A percentile compares a stretch with the other conserved stretches of the same genome.
Conservation (phyloP, 768 basidiomycete species). For the Asterophora parasitica region DNA sequence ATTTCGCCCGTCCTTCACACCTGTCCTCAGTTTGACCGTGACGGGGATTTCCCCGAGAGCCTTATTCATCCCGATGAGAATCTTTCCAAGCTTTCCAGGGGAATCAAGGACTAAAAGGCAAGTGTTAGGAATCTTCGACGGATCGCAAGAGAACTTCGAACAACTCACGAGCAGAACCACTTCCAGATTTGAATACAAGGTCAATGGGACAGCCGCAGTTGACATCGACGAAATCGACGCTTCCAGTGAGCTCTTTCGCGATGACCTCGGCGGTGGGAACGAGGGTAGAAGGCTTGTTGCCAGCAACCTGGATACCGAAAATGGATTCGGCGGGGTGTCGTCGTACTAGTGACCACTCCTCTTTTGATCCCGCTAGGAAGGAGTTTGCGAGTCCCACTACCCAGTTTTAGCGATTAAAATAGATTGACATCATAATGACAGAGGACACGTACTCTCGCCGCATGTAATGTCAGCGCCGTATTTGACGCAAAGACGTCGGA, state of each 20-base stretch:
- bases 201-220: constrained; percentile 99
- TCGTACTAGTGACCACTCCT: constrained; percentile 92
- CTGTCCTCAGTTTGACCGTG: constrained; percentile 88
- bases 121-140: not conserved
- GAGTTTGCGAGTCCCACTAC: constrained; percentile 91
- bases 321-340: constrained; percentile 81
- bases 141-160: constrained; percentile 1
- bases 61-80: constrained; percentile 85
- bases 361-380: constrained; percentile 81
- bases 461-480: constrained; percentile 94
- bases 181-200: constrained; percentile 86
- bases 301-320: constrained; percentile 93
- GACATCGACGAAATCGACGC: constrained; percentile 88
- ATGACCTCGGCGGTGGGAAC: constrained; percentile 82
- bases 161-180: constrained; percentile 79
- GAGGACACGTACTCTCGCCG: constrained; percentile 66
- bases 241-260: constrained; percentile 56
- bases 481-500: constrained; percentile 81
- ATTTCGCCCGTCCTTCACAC: constrained; percentile 85
- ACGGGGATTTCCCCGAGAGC: constrained; percentile 89
- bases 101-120: constrained; percentile 68
- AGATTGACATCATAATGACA: not conserved
- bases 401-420: not conserved
- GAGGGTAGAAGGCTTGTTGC: constrained; percentile 76
- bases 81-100: constrained; percentile 77